Conservation (phyloP, 805 yeast genomes). For the Candida parachauliodes region DNA sequence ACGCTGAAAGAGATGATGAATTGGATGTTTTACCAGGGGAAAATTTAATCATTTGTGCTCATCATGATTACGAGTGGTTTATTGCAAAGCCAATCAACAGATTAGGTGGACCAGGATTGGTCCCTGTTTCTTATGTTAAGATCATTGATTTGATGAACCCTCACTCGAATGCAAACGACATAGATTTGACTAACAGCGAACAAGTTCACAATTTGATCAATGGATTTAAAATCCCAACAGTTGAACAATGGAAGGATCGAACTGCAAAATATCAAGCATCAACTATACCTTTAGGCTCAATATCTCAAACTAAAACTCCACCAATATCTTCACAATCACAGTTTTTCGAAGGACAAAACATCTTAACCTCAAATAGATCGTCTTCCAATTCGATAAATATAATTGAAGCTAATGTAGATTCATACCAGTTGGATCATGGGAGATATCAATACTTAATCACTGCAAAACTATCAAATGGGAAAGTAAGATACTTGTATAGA, state of each 20-base stretch:
- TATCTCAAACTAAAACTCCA: conserved; percentile 27
- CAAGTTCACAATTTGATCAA: conserved; percentile 51
- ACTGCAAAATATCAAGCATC: conserved; percentile 92
- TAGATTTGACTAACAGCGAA: conserved; percentile 42
- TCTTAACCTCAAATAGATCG: conserved; percentile 21
- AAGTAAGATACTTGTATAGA: conserved; percentile 68
- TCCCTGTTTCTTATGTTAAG: conserved; percentile 87
- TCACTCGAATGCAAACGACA: conserved; percentile 35
- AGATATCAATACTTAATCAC: conserved; percentile 83
- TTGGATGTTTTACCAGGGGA: conserved; percentile 83
- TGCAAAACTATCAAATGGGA: conserved; percentile 67
- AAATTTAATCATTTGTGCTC: conserved; percentile 89
- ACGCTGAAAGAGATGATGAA: conserved; percentile 82
- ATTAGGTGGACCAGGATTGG: conserved; percentile 95
- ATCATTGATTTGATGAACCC: conserved; percentile 66
- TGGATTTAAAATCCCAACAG: conserved; percentile 76
- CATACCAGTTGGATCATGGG: conserved; percentile 77
- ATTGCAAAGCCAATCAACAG: conserved; percentile 95
- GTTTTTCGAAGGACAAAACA: conserved; percentile 25
- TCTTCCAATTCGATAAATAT: conserved; percentile 37
- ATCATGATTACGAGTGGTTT: conserved; percentile 95
- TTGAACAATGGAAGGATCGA: conserved; percentile 90
- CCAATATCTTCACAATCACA: conserved; percentile 35
- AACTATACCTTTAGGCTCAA: conserved; percentile 66
- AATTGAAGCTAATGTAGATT: conserved; percentile 69